A percentile compares a stretch with the other conserved stretches of the same genome.
phyloP scores from a whole-genome alignment of 192 early-diverging fungal genomes.

The Coemansia javaensis region DNA sequence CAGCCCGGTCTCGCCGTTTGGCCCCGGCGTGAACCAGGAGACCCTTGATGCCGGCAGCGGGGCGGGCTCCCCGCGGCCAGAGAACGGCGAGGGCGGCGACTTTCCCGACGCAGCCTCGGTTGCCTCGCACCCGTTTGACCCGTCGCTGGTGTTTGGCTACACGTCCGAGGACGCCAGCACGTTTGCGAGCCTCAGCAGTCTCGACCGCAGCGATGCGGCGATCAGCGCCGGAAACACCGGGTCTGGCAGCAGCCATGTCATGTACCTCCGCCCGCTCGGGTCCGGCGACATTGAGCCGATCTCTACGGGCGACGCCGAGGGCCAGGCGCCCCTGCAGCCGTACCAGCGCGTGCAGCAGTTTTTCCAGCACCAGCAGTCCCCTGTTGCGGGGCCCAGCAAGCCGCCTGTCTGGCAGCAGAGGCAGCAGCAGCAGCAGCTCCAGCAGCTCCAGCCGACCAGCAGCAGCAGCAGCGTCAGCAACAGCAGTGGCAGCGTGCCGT shows the following conservation, averaged over 20 bases:
- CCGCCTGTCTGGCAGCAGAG: not conserved
- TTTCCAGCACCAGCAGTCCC: not conserved
- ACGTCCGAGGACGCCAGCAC: constrained; percentile 49
- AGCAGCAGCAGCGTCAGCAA: not conserved
- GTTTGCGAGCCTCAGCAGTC: constrained; percentile 47
- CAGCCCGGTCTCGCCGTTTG: not conserved
- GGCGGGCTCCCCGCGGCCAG: not conserved
- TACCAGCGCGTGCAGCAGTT: not conserved
- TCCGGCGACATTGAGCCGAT: constrained; percentile 8
- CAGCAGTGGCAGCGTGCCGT: constrained; percentile 1
- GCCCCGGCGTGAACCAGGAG: constrained; percentile 2
- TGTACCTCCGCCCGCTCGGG: constrained; percentile 39
- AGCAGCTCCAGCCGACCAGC: not conserved
- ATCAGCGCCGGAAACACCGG: constrained; percentile 8
- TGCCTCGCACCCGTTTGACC: constrained; percentile 41
- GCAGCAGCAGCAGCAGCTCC: constrained; percentile 2
- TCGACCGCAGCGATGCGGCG: constrained; percentile 33
- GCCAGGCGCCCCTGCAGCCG: not conserved
- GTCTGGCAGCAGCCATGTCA: constrained; percentile 30
- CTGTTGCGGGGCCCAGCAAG: not conserved
- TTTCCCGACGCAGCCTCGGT: constrained; percentile 18
- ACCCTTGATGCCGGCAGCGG: constrained; percentile 9
- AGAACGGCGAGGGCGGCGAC: constrained; percentile 13
- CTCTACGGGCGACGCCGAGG: constrained; percentile 16
- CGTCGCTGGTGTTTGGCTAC: constrained; percentile 39